These are phyloP conservation scores for Aspergillus brunneoviolaceus DNA, from an alignment of 2,329 filamentous ascomycete genomes.

Conservation along the genomic window DNA sequence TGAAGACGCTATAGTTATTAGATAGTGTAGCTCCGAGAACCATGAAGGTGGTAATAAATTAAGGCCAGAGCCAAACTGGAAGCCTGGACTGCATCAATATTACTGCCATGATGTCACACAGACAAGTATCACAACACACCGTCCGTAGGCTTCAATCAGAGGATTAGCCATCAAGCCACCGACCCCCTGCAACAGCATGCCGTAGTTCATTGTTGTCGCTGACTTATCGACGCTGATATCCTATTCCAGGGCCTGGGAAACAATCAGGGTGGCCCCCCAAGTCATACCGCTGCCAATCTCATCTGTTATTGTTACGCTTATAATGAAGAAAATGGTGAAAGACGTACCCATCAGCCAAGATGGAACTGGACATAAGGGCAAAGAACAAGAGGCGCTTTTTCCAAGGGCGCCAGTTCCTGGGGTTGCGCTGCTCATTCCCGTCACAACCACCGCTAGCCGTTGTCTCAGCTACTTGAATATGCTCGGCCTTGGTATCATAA, in stretches of 20 bases:
- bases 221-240: constrained; percentile 32
- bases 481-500: background rate
- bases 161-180: constrained; percentile 41
- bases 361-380: constrained; percentile 36
- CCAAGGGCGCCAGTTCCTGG: constrained; percentile 29
- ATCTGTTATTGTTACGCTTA: background rate
- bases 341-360: constrained; percentile 37
- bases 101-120: background rate
- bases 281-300: constrained; percentile 33
- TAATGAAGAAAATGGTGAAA: background rate
- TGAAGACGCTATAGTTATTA: constrained; percentile 40
- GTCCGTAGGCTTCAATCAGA: constrained; percentile 41
- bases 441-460: background rate
- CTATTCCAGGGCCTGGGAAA: constrained; percentile 40
- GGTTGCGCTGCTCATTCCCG: constrained; percentile 21
- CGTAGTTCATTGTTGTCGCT: constrained; percentile 42
- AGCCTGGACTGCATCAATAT: constrained; percentile 28
- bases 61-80: constrained; percentile 46
- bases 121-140: constrained; percentile 26
- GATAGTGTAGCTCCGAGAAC: constrained; percentile 43
- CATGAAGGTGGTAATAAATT: constrained; percentile 40
- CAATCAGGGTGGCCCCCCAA: constrained; percentile 42
- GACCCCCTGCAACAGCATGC: constrained; percentile 40
- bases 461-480: background rate
- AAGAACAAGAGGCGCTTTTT: constrained; percentile 35